Conservation (phyloP, 2,329 filamentous ascomycete genomes). For the Parascedosporium putredinis region DNA sequence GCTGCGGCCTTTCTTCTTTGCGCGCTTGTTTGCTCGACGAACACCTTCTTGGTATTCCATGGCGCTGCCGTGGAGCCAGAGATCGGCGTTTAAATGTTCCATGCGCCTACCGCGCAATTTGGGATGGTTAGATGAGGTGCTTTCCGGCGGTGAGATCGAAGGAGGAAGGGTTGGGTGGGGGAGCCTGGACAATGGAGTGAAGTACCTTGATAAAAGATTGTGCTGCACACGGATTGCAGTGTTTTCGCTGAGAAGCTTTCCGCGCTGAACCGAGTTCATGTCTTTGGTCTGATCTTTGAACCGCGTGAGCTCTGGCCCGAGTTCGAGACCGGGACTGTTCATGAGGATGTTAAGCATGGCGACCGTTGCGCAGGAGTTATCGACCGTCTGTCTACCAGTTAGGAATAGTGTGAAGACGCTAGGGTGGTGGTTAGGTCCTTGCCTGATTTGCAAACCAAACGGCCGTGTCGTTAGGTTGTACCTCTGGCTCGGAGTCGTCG, state of each 20-base stretch:
- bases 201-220: constrained; percentile 63
- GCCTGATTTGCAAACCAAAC: constrained; percentile 96
- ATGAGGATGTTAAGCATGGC: constrained; percentile 89
- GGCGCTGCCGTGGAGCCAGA: constrained; percentile 50
- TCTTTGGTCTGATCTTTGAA: constrained; percentile 65
- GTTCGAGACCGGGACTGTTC: constrained; percentile 57
- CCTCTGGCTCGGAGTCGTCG: constrained; percentile 38
- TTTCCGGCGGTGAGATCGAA: not conserved
- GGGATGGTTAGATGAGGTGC: not conserved
- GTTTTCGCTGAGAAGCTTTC: constrained; percentile 64
- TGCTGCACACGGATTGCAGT: constrained; percentile 70
- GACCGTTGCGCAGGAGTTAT: constrained; percentile 85
- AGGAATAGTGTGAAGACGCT: too few relatives aligned
- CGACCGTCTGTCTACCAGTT: too few relatives aligned
- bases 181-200: not conserved
- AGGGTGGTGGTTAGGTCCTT: constrained; percentile 12
- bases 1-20: constrained; percentile 21
- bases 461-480: constrained; percentile 42
- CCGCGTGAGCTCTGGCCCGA: constrained; percentile 58
- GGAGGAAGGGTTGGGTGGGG: not conserved
- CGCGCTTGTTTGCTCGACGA: constrained; percentile 21
- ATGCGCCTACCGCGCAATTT: constrained; percentile 38
- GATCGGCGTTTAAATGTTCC: constrained; percentile 64
- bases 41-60: constrained; percentile 18
- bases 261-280: constrained; percentile 63